phyloP scores from a whole-genome alignment of 352 stramenopile species.

The Phytophthora ohioensis region DNA sequence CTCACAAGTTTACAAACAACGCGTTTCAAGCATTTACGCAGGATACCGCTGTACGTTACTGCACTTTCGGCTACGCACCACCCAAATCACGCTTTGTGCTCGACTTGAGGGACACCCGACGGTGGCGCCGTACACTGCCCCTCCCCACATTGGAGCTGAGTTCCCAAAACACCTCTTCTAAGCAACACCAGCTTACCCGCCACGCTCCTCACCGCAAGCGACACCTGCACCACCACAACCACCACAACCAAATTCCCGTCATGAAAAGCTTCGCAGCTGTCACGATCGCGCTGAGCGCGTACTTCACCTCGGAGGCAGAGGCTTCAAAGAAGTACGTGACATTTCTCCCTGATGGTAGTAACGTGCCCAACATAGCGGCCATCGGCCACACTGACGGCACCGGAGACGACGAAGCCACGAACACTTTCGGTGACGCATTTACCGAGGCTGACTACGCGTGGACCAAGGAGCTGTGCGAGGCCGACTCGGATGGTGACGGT shows the following conservation, averaged over 20 bases:
- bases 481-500: slow-evolving; percentile 65
- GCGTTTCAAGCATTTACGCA: too few species aligned
- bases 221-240: slow-evolving; percentile 3
- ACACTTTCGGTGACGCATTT: slow-evolving; percentile 45
- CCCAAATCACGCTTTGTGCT: too few species aligned
- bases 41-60: too few species aligned
- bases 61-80: too few species aligned
- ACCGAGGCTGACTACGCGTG: slow-evolving; percentile 6
- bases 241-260: neutral
- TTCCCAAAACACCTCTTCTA: slow-evolving; percentile 12
- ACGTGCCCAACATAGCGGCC: slow-evolving; percentile 36
- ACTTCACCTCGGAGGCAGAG: slow-evolving; percentile 14
- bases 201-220: neutral
- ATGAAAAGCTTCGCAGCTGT: slow-evolving; percentile 2
- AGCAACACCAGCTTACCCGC: slow-evolving; percentile 13
- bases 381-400: slow-evolving; percentile 45
- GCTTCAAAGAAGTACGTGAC: slow-evolving; percentile 30
- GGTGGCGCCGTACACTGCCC: too few species aligned
- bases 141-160: neutral
- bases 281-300: slow-evolving; percentile 5
- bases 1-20: too few species aligned
- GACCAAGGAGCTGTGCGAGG: slow-evolving; percentile 19
- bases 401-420: slow-evolving; percentile 25
- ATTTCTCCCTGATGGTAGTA: slow-evolving; percentile 48
- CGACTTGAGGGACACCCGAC: too few species aligned